phyloP scores from a whole-genome alignment of 257 asterid genomes.

The Galeopsis tetrahit region DNA sequence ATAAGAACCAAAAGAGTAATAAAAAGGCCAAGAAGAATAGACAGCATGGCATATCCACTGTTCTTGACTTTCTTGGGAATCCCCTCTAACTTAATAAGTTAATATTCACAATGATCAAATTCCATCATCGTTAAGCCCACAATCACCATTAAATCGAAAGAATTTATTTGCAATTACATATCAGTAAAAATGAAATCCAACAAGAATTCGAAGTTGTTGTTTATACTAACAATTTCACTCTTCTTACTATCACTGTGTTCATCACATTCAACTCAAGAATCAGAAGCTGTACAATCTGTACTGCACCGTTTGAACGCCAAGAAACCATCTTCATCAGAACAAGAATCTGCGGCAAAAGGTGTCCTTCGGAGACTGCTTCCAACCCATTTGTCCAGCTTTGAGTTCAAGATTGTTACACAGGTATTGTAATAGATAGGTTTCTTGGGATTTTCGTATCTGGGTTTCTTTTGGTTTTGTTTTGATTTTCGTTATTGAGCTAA shows the following conservation, averaged over 20 bases:
- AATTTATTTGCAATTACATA: background rate
- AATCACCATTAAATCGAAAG: background rate
- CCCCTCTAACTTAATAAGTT: background rate
- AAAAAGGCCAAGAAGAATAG: background rate
- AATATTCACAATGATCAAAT: slow-evolving; percentile 20
- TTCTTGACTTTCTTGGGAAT: slow-evolving; percentile 17
- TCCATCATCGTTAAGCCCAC: background rate
- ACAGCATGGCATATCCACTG: slow-evolving; percentile 21
- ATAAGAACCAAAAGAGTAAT: too few species aligned
- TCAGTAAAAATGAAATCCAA: slow-evolving; percentile 35
- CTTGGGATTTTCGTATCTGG: slow-evolving; percentile 14
- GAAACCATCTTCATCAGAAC: slow-evolving; percentile 52
- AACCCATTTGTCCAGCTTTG: slow-evolving; percentile 67
- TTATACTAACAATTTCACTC: slow-evolving; percentile 34
- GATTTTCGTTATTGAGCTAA: background rate
- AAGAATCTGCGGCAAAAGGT: slow-evolving; percentile 85
- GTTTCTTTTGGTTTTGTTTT: slow-evolving; percentile 4
- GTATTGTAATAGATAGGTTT: slow-evolving; percentile 36
- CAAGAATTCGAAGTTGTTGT: slow-evolving; percentile 32
- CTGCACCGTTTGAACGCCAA: slow-evolving; percentile 59
- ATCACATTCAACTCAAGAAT: slow-evolving; percentile 48
- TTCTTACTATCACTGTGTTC: slow-evolving; percentile 33
- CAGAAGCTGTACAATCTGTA: slow-evolving; percentile 57
- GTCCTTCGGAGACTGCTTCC: slow-evolving; percentile 87
- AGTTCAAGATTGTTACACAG: slow-evolving; percentile 67